phyloP scores from a whole-genome alignment of 257 asterid species.

The Perilla frutescens region DNA sequence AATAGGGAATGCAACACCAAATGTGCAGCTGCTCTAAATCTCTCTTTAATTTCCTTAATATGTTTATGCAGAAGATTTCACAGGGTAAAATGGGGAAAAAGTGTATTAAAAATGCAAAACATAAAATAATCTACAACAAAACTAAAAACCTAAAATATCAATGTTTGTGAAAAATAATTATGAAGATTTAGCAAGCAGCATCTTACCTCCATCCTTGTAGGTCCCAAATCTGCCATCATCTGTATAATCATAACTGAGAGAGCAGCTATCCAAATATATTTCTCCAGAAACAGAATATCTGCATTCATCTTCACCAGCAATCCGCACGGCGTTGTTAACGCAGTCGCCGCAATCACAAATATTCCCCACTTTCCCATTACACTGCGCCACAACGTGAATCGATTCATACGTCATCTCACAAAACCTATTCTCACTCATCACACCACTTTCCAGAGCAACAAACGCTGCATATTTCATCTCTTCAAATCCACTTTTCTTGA shows the following conservation, averaged over 20 bases:
- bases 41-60: no score
- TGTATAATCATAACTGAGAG: conserved; percentile 44
- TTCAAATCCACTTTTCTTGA: conserved; percentile 38
- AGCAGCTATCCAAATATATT: conserved; percentile 63
- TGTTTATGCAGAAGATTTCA: no score
- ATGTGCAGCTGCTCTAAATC: no score
- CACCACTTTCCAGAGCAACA: conserved; percentile 53
- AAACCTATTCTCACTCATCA: conserved; percentile 49
- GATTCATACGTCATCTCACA: conserved; percentile 53
- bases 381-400: conserved; percentile 50
- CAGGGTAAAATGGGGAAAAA: no score
- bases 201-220: conserved; percentile 45
- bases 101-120: no score
- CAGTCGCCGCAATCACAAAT: conserved; percentile 68
- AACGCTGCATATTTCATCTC: conserved; percentile 57
- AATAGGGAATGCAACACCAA: no score
- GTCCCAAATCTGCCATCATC: conserved; percentile 26
- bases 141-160: no score
- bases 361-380: conserved; percentile 53
- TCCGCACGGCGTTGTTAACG: conserved; percentile 49
- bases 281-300: conserved; percentile 59
- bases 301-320: conserved; percentile 56
- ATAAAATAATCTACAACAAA: no score
- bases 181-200: neutral
- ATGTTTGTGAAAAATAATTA: no score